Conservation (phyloP, 192 early-diverging fungal genomes). For the Podila verticillata region DNA sequence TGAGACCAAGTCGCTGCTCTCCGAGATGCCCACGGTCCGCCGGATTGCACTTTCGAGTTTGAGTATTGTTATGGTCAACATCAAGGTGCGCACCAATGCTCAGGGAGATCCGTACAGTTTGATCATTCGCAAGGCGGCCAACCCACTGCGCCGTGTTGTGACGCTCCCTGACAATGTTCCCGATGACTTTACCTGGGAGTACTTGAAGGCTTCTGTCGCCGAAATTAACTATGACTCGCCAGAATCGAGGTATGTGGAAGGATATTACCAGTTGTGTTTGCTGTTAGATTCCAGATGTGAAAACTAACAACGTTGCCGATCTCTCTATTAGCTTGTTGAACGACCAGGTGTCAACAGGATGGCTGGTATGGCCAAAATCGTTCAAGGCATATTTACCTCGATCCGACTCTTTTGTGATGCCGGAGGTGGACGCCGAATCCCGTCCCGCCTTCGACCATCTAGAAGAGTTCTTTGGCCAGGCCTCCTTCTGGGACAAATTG, state of each 20-base stretch:
- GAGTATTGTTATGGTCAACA: conserved; percentile 67
- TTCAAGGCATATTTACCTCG: conserved; percentile 64
- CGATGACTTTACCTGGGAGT: conserved; percentile 44
- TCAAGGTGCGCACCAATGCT: conserved; percentile 74
- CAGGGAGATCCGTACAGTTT: conserved; percentile 58
- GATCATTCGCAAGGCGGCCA: conserved; percentile 46
- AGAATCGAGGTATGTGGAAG: conserved; percentile 32
- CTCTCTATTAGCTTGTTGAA: conserved; percentile 55
- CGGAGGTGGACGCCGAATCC: conserved; percentile 68
- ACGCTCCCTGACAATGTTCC: conserved; percentile 48
- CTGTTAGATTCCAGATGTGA: too few relatives aligned
- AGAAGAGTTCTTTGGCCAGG: conserved; percentile 55
- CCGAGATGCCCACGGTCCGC: conserved; percentile 79
- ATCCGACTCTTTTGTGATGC: conserved; percentile 49
- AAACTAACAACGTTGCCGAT: too few relatives aligned
- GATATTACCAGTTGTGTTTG: not conserved
- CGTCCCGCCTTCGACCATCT: conserved; percentile 66
- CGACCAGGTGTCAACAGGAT: conserved; percentile 75
- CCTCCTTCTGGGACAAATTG: conserved; percentile 77
- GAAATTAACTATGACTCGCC: conserved; percentile 40
- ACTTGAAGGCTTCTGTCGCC: conserved; percentile 36
- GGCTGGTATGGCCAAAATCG: conserved; percentile 81
- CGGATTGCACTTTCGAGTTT: conserved; percentile 70
- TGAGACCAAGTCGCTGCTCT: conserved; percentile 67
- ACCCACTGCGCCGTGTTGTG: conserved; percentile 55